These are phyloP conservation scores for Aspergillus nidulans DNA, from an alignment of 495 filamentous ascomycete genomes.

Conservation along the genomic window DNA sequence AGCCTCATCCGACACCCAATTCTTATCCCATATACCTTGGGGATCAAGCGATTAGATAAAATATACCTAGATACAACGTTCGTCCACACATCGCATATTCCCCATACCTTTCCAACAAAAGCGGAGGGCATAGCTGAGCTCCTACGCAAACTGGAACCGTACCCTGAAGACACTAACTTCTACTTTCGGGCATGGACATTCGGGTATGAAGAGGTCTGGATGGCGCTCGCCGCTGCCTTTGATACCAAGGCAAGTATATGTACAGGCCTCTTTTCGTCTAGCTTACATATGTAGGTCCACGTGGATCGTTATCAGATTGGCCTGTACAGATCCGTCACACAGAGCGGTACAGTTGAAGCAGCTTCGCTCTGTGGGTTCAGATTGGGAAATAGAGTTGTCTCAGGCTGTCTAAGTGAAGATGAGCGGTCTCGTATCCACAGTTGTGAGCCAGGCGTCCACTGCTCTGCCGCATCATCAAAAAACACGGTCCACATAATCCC, in stretches of 20 bases:
- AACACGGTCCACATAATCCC: slow-evolving; percentile 74
- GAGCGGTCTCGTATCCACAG: slow-evolving; percentile 72
- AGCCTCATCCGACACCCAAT: slow-evolving; percentile 64
- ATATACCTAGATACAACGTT: slow-evolving; percentile 90
- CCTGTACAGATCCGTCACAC: slow-evolving; percentile 64
- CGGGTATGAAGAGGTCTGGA: slow-evolving; percentile 90
- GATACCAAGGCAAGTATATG: slow-evolving; percentile 50
- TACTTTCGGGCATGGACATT: slow-evolving; percentile 92
- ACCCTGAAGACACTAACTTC: slow-evolving; percentile 73
- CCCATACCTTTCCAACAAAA: slow-evolving; percentile 51
- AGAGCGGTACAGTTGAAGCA: slow-evolving; percentile 48
- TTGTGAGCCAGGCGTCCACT: slow-evolving; percentile 71
- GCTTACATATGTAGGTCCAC: slow-evolving; percentile 56
- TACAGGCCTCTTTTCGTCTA: background rate
- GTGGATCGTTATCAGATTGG: slow-evolving; percentile 74
- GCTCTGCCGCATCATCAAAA: slow-evolving; percentile 45
- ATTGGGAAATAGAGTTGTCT: slow-evolving; percentile 64
- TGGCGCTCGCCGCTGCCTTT: slow-evolving; percentile 68
- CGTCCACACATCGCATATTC: slow-evolving; percentile 42
- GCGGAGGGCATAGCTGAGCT: slow-evolving; percentile 74
- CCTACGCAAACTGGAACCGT: slow-evolving; percentile 59
- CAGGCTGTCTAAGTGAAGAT: slow-evolving; percentile 66
- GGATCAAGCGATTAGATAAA: slow-evolving; percentile 62
- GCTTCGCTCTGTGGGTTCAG: slow-evolving; percentile 69
- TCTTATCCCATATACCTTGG: slow-evolving; percentile 69